These are phyloP conservation scores for Ogataea sp. DNA, from an alignment of 805 yeast species.

Conservation along the genomic window DNA sequence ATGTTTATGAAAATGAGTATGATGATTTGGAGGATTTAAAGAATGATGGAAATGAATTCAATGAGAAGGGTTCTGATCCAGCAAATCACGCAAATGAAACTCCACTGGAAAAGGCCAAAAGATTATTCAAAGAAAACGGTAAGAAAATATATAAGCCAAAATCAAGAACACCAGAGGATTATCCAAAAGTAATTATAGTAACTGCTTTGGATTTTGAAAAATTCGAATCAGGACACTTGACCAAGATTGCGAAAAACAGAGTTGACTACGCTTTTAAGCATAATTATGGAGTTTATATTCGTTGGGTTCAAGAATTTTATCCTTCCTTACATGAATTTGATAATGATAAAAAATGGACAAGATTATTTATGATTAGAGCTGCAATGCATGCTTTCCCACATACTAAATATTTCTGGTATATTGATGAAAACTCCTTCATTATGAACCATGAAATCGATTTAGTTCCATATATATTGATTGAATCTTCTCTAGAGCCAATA, in stretches of 20 bases:
- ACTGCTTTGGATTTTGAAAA: slow-evolving; percentile 71
- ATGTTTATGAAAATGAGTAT: slow-evolving; percentile 37
- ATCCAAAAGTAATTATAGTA: slow-evolving; percentile 69
- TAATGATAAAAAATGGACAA: slow-evolving; percentile 51
- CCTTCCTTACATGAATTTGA: slow-evolving; percentile 46
- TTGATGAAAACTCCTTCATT: slow-evolving; percentile 71
- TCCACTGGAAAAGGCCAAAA: slow-evolving; percentile 38
- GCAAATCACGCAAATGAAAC: not conserved
- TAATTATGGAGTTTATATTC: slow-evolving; percentile 72
- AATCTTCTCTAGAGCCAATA: slow-evolving; percentile 52
- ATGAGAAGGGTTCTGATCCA: slow-evolving; percentile 22
- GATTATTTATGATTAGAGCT: slow-evolving; percentile 58
- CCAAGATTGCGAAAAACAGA: slow-evolving; percentile 73
- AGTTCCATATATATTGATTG: slow-evolving; percentile 48
- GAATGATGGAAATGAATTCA: slow-evolving; percentile 29
- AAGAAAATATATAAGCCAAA: slow-evolving; percentile 38
- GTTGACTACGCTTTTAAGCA: slow-evolving; percentile 81
- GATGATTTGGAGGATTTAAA: slow-evolving; percentile 18
- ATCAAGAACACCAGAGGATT: slow-evolving; percentile 9
- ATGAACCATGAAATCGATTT: slow-evolving; percentile 63
- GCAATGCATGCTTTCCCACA: slow-evolving; percentile 93
- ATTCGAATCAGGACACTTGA: slow-evolving; percentile 50
- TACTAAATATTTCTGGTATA: slow-evolving; percentile 85
- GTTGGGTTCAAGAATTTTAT: slow-evolving; percentile 80
- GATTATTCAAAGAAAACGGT: slow-evolving; percentile 58